Evolutionary conservation across 2,329 filamentous ascomycete species (phyloP).

Genomic region (Akanthomyces muscarius): DNA sequence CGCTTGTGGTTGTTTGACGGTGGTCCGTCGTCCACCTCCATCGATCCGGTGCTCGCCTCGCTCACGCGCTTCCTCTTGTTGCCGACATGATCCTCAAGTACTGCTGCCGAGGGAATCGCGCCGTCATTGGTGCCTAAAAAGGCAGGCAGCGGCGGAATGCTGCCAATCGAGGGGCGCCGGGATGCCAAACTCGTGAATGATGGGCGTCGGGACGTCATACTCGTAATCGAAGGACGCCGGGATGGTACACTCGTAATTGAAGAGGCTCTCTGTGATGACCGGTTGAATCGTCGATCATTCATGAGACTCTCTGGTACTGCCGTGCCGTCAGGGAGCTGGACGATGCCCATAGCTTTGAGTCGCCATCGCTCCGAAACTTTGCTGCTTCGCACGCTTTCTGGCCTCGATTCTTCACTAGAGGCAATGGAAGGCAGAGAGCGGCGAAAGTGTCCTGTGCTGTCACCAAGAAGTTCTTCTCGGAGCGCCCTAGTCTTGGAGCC

Average conservation of each 20-base stretch:
- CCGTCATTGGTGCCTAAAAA: background rate
- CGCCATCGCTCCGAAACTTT: slow-evolving; percentile 43
- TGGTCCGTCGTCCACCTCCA: slow-evolving; percentile 15
- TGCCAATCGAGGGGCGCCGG: slow-evolving; percentile 12
- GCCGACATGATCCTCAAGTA: slow-evolving; percentile 21
- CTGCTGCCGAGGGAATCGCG: slow-evolving; percentile 13
- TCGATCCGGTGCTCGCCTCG: slow-evolving; percentile 25
- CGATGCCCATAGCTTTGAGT: slow-evolving; percentile 48
- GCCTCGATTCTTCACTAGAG: slow-evolving; percentile 25
- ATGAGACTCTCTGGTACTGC: slow-evolving; percentile 50
- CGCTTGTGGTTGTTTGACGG: slow-evolving; percentile 32
- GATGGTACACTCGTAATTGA: background rate
- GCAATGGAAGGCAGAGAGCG: slow-evolving; percentile 37
- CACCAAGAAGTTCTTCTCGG: slow-evolving; percentile 31
- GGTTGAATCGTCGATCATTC: slow-evolving; percentile 36
- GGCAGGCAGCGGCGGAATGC: slow-evolving; percentile 4
- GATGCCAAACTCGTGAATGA: slow-evolving; percentile 1
- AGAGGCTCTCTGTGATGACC: background rate
- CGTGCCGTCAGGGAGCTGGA: slow-evolving; percentile 50
- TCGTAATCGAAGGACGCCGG: slow-evolving; percentile 13
- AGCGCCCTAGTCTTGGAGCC: slow-evolving; percentile 36
- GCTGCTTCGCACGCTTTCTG: slow-evolving; percentile 30
- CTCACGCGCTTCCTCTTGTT: slow-evolving; percentile 32
- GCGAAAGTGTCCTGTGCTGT: slow-evolving; percentile 31
- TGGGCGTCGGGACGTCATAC: slow-evolving; percentile 4